Evolutionary conservation across 179 eudicot genomes (phyloP).

Genomic region (Monotropa hypopitys): DNA sequence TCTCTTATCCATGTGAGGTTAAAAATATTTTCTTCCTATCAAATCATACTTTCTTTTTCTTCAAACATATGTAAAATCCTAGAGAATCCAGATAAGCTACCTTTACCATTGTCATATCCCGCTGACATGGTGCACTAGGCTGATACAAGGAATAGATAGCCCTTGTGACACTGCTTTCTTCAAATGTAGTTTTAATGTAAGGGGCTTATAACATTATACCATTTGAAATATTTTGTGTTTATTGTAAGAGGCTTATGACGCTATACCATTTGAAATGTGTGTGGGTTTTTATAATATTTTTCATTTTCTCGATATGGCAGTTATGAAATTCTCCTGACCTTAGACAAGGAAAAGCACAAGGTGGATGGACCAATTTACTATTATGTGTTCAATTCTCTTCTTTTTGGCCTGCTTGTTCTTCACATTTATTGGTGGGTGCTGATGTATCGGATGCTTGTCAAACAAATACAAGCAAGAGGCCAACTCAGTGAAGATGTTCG

Average conservation of each 20-base stretch:
- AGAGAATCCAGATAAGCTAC: neutral
- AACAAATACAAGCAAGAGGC: constrained; percentile 89
- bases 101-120: neutral
- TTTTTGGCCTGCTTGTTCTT: constrained; percentile 69
- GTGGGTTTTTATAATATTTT: neutral
- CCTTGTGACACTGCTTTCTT: neutral
- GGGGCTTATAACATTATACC: neutral
- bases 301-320: constrained; percentile 30
- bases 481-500: constrained; percentile 88
- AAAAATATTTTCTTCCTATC: neutral
- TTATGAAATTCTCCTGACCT: constrained; percentile 53
- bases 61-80: neutral
- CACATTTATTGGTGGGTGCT: constrained; percentile 95
- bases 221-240: neutral
- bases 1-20: neutral
- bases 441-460: constrained; percentile 89
- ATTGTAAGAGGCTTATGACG: too few relatives aligned
- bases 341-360: constrained; percentile 74
- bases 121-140: neutral
- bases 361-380: constrained; percentile 70
- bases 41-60: neutral
- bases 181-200: neutral
- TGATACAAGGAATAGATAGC: neutral
- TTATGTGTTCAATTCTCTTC: constrained; percentile 74
- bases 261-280: neutral